Conservation (phyloP, 768 basidiomycete species). For the Kockovaella imperatae region DNA sequence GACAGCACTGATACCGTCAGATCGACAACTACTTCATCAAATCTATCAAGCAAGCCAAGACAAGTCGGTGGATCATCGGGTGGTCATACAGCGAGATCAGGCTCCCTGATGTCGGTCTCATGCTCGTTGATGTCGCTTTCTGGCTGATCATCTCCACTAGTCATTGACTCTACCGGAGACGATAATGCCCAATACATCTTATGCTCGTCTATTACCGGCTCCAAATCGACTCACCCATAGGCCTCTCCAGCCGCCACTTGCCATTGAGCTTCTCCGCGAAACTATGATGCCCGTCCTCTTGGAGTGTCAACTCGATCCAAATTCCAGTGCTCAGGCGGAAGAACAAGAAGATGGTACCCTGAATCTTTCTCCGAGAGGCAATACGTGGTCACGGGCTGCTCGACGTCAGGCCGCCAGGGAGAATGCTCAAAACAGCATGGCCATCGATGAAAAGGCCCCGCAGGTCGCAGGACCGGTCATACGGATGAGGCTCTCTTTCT, state of each 20-base stretch:
- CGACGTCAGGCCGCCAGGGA: slow-evolving; percentile 19
- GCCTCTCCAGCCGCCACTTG: slow-evolving; percentile 5
- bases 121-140: not conserved
- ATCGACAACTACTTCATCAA: slow-evolving; percentile 79
- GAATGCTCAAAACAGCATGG: not conserved
- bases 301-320: slow-evolving; percentile 2
- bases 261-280: slow-evolving; percentile 5
- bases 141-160: not conserved
- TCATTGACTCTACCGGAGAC: slow-evolving; percentile 13
- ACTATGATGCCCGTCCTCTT: slow-evolving; percentile 4
- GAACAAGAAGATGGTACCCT: slow-evolving; percentile 3
- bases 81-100: slow-evolving; percentile 67
- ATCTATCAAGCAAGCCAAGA: slow-evolving; percentile 77
- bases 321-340: not conserved
- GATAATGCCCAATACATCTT: slow-evolving; percentile 25
- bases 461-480: slow-evolving; percentile 10
- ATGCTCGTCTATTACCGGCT: slow-evolving; percentile 18
- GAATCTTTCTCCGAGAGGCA: slow-evolving; percentile 8
- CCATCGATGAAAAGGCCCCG: slow-evolving; percentile 1
- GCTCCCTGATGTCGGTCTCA: slow-evolving; percentile 64
- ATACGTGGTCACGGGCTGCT: slow-evolving; percentile 36
- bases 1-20: slow-evolving; percentile 46
- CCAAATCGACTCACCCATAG: slow-evolving; percentile 13
- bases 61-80: slow-evolving; percentile 81
- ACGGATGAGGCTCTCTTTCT: slow-evolving; percentile 1